These are phyloP conservation scores for Kazachstania viticola DNA, from an alignment of 805 yeast genomes.

Conservation along the genomic window DNA sequence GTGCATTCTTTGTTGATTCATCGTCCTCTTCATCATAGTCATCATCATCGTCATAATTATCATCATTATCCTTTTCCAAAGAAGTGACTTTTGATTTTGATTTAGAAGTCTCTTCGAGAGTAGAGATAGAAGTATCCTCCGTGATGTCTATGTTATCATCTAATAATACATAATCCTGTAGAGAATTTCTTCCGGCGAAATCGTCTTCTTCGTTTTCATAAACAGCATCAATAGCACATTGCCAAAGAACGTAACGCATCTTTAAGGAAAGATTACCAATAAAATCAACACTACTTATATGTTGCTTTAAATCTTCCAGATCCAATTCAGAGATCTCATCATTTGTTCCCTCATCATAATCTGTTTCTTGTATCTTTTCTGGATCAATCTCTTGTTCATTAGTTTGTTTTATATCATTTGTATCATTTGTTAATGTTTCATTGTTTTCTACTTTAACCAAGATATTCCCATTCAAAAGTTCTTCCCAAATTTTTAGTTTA, in stretches of 20 bases:
- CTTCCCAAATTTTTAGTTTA: constrained; percentile 32
- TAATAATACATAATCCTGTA: constrained; percentile 6
- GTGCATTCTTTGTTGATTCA: constrained; percentile 3
- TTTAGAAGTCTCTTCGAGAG: background rate
- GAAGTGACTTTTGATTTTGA: background rate
- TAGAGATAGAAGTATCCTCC: constrained; percentile 1
- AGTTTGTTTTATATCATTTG: background rate
- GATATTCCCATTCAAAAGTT: constrained; percentile 30
- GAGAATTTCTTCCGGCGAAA: constrained; percentile 1
- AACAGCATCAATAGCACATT: constrained; percentile 34
- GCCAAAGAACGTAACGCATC: constrained; percentile 59
- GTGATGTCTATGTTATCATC: too few relatives aligned
- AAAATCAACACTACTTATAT: constrained; percentile 35
- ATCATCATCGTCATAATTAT: constrained; percentile 10
- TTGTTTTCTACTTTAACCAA: constrained; percentile 13
- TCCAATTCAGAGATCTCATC: constrained; percentile 29
- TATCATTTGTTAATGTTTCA: constrained; percentile 1
- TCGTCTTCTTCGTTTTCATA: constrained; percentile 2
- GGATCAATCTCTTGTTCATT: constrained; percentile 2
- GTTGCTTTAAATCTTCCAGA: constrained; percentile 29
- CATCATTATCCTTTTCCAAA: constrained; percentile 3
- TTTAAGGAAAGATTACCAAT: constrained; percentile 50
- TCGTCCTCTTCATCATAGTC: constrained; percentile 9
- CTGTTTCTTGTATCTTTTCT: constrained; percentile 4
- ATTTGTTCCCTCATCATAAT: constrained; percentile 6